Evolutionary conservation across 257 asterid species (phyloP).

Genomic region (Petunia secreta): DNA sequence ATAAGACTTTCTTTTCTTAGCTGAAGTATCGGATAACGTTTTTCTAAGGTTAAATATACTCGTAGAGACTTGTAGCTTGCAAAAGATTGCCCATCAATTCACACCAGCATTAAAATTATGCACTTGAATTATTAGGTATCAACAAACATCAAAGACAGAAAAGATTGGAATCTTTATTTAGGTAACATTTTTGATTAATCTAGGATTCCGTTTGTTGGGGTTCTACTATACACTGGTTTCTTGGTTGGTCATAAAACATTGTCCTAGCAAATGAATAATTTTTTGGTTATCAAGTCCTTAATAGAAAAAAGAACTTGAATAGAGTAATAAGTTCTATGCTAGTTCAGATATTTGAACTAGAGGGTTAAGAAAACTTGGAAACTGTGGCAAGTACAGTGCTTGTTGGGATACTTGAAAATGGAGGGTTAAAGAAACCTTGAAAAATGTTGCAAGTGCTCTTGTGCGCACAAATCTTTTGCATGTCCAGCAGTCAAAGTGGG

Average conservation of each 20-base stretch:
- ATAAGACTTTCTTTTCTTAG: not conserved
- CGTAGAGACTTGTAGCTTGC: constrained; percentile 1
- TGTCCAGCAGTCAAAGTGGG: not conserved
- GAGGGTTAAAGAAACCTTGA: not conserved
- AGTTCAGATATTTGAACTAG: not conserved
- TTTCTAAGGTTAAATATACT: not conserved
- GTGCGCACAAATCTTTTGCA: not conserved
- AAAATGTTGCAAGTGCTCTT: not conserved
- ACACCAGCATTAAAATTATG: not conserved
- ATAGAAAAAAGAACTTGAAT: not conserved
- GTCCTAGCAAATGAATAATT: not conserved
- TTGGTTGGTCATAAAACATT: constrained; percentile 1
- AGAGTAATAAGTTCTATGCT: not conserved
- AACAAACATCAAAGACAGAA: not conserved
- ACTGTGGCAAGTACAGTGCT: not conserved
- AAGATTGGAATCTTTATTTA: constrained; percentile 16
- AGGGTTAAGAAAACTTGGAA: not conserved
- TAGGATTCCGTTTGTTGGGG: not conserved
- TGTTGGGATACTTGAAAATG: not conserved
- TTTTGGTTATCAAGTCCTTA: not conserved
- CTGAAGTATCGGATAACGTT: not conserved
- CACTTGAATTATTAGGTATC: not conserved
- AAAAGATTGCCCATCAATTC: constrained; percentile 17
- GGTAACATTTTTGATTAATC: not conserved
- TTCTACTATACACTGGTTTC: not conserved